Evolutionary conservation across 2,329 filamentous ascomycete species (phyloP).

Genomic region (Parastagonospora avenae): DNA sequence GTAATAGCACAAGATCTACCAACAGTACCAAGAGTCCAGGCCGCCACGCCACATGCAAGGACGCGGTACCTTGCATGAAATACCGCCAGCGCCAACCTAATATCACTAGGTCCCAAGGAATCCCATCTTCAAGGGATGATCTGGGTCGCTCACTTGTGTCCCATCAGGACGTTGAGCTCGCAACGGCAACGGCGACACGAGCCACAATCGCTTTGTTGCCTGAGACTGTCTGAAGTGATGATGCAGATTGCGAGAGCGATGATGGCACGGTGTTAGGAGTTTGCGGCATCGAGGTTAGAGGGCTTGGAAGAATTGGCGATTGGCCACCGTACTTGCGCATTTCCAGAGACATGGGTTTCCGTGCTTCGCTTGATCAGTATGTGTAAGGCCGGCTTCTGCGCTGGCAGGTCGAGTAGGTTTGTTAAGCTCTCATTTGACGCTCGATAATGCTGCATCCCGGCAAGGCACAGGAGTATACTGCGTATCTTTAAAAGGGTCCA

Average conservation of each 20-base stretch:
- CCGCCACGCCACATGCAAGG: background rate
- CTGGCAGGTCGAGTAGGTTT: constrained; percentile 10
- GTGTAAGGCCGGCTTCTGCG: constrained; percentile 7
- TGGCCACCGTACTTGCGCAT: constrained; percentile 1
- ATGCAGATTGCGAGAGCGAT: too few relatives aligned
- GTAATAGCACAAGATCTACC: too few relatives aligned
- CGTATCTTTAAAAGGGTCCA: too few relatives aligned
- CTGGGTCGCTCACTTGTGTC: constrained; percentile 12
- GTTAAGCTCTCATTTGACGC: constrained; percentile 13
- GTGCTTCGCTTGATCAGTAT: background rate
- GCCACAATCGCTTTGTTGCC: background rate
- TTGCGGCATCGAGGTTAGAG: constrained; percentile 2
- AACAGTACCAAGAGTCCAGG: too few relatives aligned
- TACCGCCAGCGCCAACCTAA: constrained; percentile 9
- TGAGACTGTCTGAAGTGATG: too few relatives aligned
- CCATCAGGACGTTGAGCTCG: constrained; percentile 12
- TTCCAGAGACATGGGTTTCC: constrained; percentile 4
- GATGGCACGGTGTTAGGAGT: background rate
- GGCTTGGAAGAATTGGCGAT: background rate
- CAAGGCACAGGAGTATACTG: too few relatives aligned
- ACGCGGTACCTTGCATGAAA: constrained; percentile 31
- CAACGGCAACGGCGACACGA: constrained; percentile 2
- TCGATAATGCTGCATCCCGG: too few relatives aligned
- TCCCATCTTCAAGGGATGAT: constrained; percentile 9
- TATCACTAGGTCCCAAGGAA: constrained; percentile 19